phyloP scores from a whole-genome alignment of 352 stramenopile genomes.

The Hyaloperonospora brassicae region DNA sequence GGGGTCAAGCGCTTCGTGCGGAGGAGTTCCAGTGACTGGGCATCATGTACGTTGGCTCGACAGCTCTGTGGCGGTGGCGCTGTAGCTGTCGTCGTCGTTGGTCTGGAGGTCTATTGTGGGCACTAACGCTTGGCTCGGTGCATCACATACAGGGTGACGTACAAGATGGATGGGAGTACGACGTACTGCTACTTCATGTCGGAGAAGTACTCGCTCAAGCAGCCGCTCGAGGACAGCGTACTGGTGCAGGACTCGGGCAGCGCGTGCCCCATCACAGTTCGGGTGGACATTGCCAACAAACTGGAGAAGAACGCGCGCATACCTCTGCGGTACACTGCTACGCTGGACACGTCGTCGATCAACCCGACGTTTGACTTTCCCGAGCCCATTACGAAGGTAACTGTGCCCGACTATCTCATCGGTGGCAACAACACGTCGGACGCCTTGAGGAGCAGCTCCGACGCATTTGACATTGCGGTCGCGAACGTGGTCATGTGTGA shows the following conservation, averaged over 20 bases:
- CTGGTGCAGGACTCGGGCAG: conserved; percentile 31
- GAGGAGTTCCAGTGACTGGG: no score
- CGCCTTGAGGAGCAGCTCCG: conserved; percentile 20
- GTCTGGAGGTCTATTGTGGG: no score
- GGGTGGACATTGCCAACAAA: conserved; percentile 47
- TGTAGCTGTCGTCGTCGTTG: no score
- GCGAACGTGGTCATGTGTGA: conserved; percentile 75
- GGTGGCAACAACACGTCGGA: conserved; percentile 18
- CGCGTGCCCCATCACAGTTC: conserved; percentile 55
- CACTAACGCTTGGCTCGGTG: no score
- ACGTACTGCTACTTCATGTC: conserved; percentile 79
- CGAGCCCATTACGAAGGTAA: conserved; percentile 28
- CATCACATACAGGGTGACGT: conserved; percentile 28
- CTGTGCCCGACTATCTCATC: conserved; percentile 39
- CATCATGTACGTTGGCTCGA: no score
- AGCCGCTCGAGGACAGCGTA: conserved; percentile 38
- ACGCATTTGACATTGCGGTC: conserved; percentile 51
- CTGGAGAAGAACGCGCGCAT: conserved; percentile 44
- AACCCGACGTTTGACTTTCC: conserved; percentile 53
- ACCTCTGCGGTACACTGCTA: conserved; percentile 53
- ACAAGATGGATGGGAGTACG: conserved; percentile 69
- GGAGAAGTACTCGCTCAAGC: conserved; percentile 47
- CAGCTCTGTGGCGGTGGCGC: no score
- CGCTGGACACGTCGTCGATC: conserved; percentile 37
- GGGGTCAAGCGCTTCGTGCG: no score